phyloP scores from a whole-genome alignment of 2,329 filamentous ascomycete species.

The Scedosporium boydii region DNA sequence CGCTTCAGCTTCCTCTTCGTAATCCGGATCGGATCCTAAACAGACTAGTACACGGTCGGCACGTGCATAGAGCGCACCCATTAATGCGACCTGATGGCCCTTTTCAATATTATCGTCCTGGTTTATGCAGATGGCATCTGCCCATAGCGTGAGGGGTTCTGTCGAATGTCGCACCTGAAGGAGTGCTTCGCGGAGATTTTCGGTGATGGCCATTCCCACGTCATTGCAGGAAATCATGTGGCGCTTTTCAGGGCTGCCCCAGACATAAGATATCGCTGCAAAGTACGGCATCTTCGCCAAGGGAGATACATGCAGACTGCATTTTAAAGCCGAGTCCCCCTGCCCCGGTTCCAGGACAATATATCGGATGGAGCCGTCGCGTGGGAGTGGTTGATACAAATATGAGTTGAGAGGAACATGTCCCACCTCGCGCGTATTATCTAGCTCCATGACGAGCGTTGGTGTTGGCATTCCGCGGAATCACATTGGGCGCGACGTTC shows the following conservation, averaged over 20 bases:
- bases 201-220: neutral
- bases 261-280: constrained; percentile 6
- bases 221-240: neutral
- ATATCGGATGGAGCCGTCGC: constrained; percentile 9
- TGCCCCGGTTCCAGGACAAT: constrained; percentile 4
- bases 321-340: neutral
- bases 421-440: no score
- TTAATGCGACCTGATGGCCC: constrained; percentile 1
- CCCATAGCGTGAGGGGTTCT: neutral
- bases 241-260: neutral
- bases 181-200: neutral
- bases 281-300: neutral
- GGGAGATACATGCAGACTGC: neutral
- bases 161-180: neutral
- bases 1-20: neutral
- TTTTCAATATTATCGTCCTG: constrained; percentile 1
- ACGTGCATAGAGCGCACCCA: neutral
- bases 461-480: no score
- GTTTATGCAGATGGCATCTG: constrained; percentile 6
- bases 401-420: no score
- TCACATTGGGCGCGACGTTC: no score
- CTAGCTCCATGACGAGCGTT: no score
- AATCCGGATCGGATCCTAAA: neutral
- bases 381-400: constrained; percentile 3
- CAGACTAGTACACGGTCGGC: neutral